Evolutionary conservation across 208 protist genomes (phyloP), one percentile per base, ranked within the genome.

Genomic region (Trypanosoma melophagium): DNA sequence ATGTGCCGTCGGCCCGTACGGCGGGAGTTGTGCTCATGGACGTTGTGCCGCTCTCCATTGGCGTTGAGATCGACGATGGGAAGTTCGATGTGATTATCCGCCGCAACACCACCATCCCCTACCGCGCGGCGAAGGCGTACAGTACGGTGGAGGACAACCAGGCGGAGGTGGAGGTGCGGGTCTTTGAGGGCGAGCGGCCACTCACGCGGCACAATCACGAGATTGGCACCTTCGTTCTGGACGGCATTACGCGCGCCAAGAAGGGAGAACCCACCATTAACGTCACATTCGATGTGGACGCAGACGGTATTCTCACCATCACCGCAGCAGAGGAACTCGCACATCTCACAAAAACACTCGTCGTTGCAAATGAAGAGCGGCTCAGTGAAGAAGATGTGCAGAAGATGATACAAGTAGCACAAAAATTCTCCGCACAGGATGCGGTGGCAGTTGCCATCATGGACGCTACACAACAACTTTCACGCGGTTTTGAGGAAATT

Each of bases 121-220:
- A 88, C 74, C 73, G 77, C 53, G 81, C 76, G 19, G 89, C 77
- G 78, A 88, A 93, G 77, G 92, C 96, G 66, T 99, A 99, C 97
- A 99, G 64, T 96, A 97, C 92, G n/a, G 81, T 91, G 16, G 76
- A 95, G 63, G 97, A 99, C 80, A 98, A 99, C 84, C 98, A 99
- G 90, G 77, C 85, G 19, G 97, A 92, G 57, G 98, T 99, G 51
- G 83, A 98, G 58, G 98, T 99, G 70, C 95, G 99, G 83, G 97
- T 99, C n/a, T 99, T 93, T 79, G 98, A 99, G 79, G 99, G 99
- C 62, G 98, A 99, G 89, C 97, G 98, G 25, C 70, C 88, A 16
- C 84, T 97, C 75, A 99, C 98, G 53, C 89, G 91, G 64, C 93
- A 99, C 86, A 99, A 99, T 96, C 98, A 99, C 83, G 84, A 98